These are phyloP conservation scores for Metarhizium sp. DNA, from an alignment of 2,329 filamentous ascomycete genomes.

Conservation along the genomic window DNA sequence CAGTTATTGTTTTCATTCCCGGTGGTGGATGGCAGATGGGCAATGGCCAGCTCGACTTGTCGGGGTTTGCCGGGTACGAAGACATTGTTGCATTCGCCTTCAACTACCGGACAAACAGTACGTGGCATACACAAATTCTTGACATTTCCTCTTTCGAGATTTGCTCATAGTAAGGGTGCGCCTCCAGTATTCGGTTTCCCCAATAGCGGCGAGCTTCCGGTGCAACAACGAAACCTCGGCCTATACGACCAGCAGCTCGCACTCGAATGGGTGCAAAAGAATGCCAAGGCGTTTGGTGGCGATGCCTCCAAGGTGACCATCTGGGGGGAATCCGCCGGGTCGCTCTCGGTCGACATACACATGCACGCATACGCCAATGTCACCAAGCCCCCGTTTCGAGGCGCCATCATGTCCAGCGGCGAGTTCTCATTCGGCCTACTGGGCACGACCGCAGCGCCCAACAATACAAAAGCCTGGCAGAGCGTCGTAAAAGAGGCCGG, in stretches of 20 bases:
- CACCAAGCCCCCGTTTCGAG: slow-evolving; percentile 13
- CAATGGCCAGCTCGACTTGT: slow-evolving; percentile 13
- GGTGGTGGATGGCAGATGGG: slow-evolving; percentile 17
- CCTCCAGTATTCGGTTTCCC: too few relatives aligned
- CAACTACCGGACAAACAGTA: slow-evolving; percentile 18
- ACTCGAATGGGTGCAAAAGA: slow-evolving; percentile 16
- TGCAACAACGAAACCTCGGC: slow-evolving; percentile 22
- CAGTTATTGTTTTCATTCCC: slow-evolving; percentile 17
- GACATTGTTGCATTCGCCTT: slow-evolving; percentile 16
- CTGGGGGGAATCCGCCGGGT: slow-evolving; percentile 19
- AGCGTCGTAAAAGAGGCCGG: too few relatives aligned
- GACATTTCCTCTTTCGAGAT: too few relatives aligned
- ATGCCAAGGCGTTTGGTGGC: slow-evolving; percentile 17
- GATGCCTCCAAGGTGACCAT: slow-evolving; percentile 16
- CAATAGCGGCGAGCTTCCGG: not conserved
- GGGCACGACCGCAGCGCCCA: not conserved
- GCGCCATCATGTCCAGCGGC: slow-evolving; percentile 18
- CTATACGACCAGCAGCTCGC: slow-evolving; percentile 18
- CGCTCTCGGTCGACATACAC: slow-evolving; percentile 22
- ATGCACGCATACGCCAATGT: slow-evolving; percentile 12
- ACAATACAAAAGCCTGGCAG: too few relatives aligned
- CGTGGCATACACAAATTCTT: not conserved
- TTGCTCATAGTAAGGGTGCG: too few relatives aligned
- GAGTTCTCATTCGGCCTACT: slow-evolving; percentile 17
- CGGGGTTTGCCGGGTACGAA: slow-evolving; percentile 17